phyloP scores from a whole-genome alignment of 2,329 filamentous ascomycete genomes.

The Fusarium brevicatenulatum region DNA sequence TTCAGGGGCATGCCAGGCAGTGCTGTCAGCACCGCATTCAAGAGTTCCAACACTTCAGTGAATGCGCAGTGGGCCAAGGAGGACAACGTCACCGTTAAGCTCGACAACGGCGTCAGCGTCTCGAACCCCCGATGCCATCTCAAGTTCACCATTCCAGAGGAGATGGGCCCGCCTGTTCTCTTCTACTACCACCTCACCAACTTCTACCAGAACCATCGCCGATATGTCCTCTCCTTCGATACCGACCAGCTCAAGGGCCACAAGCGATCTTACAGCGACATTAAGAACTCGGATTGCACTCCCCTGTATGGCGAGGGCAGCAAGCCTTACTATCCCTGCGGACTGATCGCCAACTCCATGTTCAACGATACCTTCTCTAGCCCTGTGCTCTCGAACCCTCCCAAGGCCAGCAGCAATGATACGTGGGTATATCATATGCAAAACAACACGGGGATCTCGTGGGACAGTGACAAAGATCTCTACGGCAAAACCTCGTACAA shows the following conservation, averaged over 20 bases:
- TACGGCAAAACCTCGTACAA: conserved; percentile 78
- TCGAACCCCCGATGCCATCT: conserved; percentile 72
- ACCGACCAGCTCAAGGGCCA: conserved; percentile 82
- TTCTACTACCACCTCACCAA: conserved; percentile 97
- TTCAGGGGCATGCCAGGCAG: conserved; percentile 64
- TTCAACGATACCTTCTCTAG: conserved; percentile 92
- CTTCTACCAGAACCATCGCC: conserved; percentile 98
- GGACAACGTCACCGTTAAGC: conserved; percentile 51
- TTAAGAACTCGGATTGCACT: conserved; percentile 77
- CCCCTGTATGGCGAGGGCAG: conserved; percentile 72
- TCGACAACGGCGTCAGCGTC: conserved; percentile 46
- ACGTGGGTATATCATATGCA: conserved; percentile 77
- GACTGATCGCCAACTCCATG: conserved; percentile 93
- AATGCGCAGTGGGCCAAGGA: conserved; percentile 57
- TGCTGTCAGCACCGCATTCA: conserved; percentile 77
- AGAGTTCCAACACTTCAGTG: conserved; percentile 57
- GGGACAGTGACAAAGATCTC: conserved; percentile 82
- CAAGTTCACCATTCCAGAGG: conserved; percentile 80
- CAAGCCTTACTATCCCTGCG: conserved; percentile 91
- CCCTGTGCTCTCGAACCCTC: conserved; percentile 69
- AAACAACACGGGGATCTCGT: conserved; percentile 80
- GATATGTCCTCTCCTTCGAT: conserved; percentile 92
- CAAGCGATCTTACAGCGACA: conserved; percentile 66
- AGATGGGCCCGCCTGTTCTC: conserved; percentile 82
- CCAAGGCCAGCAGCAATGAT: conserved; percentile 42